phyloP scores from a whole-genome alignment of 2,329 filamentous ascomycete species.

The Stylonectria norvegica region DNA sequence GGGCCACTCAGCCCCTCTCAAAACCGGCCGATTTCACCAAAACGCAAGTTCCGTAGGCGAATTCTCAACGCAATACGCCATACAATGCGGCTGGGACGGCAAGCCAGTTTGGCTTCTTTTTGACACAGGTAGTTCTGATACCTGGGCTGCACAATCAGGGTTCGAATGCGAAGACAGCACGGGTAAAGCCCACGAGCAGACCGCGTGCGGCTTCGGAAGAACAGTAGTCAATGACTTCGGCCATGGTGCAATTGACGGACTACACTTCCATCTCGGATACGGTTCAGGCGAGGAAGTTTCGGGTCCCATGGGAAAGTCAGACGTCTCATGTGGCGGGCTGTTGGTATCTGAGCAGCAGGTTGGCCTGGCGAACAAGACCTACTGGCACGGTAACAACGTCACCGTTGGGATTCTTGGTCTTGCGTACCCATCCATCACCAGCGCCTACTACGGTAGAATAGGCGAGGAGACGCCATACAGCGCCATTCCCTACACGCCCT shows the following conservation, averaged over 20 bases:
- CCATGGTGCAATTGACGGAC: slow-evolving; percentile 35
- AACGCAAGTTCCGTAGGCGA: slow-evolving; percentile 38
- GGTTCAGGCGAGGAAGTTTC: slow-evolving; percentile 47
- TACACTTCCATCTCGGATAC: slow-evolving; percentile 47
- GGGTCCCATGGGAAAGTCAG: slow-evolving; percentile 46
- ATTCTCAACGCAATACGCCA: slow-evolving; percentile 42
- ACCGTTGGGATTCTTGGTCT: slow-evolving; percentile 51
- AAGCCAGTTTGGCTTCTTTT: slow-evolving; percentile 41
- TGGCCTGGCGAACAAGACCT: slow-evolving; percentile 46
- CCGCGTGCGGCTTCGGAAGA: slow-evolving; percentile 41
- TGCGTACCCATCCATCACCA: slow-evolving; percentile 49
- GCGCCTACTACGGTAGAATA: slow-evolving; percentile 41
- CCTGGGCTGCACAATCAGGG: slow-evolving; percentile 42
- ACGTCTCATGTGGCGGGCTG: slow-evolving; percentile 45
- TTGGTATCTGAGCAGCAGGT: slow-evolving; percentile 45
- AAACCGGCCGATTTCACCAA: slow-evolving; percentile 26
- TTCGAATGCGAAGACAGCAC: slow-evolving; percentile 42
- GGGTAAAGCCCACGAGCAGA: slow-evolving; percentile 30
- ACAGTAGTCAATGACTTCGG: slow-evolving; percentile 39
- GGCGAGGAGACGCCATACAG: slow-evolving; percentile 38
- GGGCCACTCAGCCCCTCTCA: slow-evolving; percentile 11
- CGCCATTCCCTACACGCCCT: slow-evolving; percentile 43
- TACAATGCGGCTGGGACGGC: slow-evolving; percentile 40
- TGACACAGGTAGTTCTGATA: slow-evolving; percentile 52
- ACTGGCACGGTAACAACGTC: slow-evolving; percentile 50